A percentile compares a stretch with the other conserved stretches of the same genome.
phyloP scores from a whole-genome alignment of 306 rosid species.

The Prunus persica region DNA sequence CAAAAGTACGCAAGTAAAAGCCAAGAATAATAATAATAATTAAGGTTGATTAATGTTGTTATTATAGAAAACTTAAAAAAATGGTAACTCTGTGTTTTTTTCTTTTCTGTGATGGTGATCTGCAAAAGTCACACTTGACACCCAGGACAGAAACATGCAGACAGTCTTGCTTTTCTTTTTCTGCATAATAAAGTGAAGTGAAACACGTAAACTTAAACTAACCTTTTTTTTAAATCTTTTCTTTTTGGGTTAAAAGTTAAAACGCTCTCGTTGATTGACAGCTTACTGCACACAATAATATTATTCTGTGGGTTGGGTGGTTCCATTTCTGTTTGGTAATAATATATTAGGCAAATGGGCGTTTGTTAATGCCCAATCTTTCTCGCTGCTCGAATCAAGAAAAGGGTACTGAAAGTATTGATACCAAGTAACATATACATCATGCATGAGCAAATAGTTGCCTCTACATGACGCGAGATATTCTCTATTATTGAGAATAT shows the following conservation, averaged over 20 bases:
- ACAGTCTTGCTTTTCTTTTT: not conserved
- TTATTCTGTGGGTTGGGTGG: no score
- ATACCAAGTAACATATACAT: not conserved
- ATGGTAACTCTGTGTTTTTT: not conserved
- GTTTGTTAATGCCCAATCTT: not conserved
- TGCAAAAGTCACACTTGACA: slow-evolving; percentile 17
- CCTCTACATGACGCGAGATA: not conserved
- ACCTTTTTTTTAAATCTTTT: not conserved
- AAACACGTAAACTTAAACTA: not conserved
- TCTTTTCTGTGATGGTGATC: slow-evolving; percentile 24
- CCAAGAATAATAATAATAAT: not conserved
- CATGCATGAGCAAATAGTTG: slow-evolving; percentile 29
- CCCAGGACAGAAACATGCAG: not conserved
- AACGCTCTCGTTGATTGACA: no score
- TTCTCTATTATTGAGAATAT: not conserved
- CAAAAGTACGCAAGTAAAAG: not conserved
- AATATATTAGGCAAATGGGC: not conserved
- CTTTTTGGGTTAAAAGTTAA: no score
- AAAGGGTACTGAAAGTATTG: not conserved
- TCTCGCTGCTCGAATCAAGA: not conserved
- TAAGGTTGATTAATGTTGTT: not conserved
- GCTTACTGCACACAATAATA: no score
- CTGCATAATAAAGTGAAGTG: not conserved
- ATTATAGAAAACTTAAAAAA: not conserved
- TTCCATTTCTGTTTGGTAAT: no score